phyloP scores from a whole-genome alignment of 108 stramenopile species.

The Aurantiochytrium sp. region DNA sequence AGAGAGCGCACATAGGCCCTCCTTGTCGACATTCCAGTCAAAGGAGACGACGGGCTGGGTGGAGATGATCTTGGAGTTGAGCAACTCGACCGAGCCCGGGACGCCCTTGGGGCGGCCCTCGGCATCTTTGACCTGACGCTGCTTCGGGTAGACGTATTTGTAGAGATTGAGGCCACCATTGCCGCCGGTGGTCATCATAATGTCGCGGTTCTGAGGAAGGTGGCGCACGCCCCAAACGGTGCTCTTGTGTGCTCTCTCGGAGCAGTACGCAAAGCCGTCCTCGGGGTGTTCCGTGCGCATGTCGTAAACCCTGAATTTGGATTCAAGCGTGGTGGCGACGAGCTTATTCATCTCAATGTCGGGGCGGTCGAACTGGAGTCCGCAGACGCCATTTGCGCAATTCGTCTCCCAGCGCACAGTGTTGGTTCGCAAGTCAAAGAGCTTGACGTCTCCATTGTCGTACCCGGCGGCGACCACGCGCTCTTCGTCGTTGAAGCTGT shows the following conservation, averaged over 20 bases:
- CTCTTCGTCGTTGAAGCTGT: conserved; percentile 72
- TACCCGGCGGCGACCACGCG: conserved; percentile 73
- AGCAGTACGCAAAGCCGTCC: conserved; percentile 66
- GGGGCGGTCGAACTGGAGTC: conserved; percentile 70
- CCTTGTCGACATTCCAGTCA: conserved; percentile 77
- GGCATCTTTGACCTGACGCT: conserved; percentile 57
- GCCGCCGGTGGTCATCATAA: conserved; percentile 77
- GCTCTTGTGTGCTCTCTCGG: conserved; percentile 71
- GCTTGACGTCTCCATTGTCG: conserved; percentile 84
- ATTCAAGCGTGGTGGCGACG: conserved; percentile 75
- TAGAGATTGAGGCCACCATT: conserved; percentile 80
- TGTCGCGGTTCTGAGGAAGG: conserved; percentile 78
- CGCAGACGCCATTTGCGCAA: conserved; percentile 75
- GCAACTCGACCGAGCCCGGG: conserved; percentile 66
- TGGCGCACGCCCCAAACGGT: conserved; percentile 70
- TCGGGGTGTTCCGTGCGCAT: conserved; percentile 68
- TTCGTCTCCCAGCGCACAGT: conserved; percentile 76
- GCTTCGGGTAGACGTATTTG: conserved; percentile 72
- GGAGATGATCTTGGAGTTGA: conserved; percentile 63
- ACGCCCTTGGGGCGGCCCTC: conserved; percentile 68
- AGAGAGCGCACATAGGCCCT: conserved; percentile 66
- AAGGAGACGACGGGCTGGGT: conserved; percentile 80
- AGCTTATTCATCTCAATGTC: conserved; percentile 87
- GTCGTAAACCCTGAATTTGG: conserved; percentile 73
- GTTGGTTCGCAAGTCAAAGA: conserved; percentile 70